Conservation (phyloP, 352 stramenopile species). For the Phytopythium litorale region DNA sequence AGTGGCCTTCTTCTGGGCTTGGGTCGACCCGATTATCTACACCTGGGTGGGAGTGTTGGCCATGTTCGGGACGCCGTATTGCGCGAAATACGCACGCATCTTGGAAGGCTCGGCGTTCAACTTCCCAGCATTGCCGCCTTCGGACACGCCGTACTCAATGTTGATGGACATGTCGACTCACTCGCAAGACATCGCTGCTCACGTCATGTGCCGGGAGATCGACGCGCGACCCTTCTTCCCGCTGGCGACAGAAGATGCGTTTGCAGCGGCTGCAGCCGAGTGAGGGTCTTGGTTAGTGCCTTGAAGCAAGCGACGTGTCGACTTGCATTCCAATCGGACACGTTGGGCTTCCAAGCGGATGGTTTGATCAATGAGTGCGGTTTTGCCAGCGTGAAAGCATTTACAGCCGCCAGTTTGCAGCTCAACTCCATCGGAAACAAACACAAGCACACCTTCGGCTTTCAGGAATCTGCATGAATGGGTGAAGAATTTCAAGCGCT, state of each 20-base stretch:
- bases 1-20: conserved; percentile 19
- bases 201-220: neutral
- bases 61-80: conserved; percentile 5
- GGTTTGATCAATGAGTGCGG: no score
- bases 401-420: no score
- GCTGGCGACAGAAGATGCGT: neutral
- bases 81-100: neutral
- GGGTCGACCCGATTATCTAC: conserved; percentile 18
- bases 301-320: neutral
- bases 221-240: conserved; percentile 2
- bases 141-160: neutral
- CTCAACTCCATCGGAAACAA: no score
- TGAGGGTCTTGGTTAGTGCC: neutral
- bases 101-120: neutral
- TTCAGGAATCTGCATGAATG: no score
- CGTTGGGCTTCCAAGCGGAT: no score
- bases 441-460: no score
- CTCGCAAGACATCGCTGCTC: neutral
- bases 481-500: no score
- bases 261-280: neutral
- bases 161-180: conserved; percentile 1
- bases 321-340: no score
- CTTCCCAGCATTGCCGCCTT: neutral
- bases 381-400: no score
- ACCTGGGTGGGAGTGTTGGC: neutral